A percentile compares a stretch with the other conserved stretches of the same genome.
Conservation (phyloP, 768 basidiomycete species). For the Russula sp. region DNA sequence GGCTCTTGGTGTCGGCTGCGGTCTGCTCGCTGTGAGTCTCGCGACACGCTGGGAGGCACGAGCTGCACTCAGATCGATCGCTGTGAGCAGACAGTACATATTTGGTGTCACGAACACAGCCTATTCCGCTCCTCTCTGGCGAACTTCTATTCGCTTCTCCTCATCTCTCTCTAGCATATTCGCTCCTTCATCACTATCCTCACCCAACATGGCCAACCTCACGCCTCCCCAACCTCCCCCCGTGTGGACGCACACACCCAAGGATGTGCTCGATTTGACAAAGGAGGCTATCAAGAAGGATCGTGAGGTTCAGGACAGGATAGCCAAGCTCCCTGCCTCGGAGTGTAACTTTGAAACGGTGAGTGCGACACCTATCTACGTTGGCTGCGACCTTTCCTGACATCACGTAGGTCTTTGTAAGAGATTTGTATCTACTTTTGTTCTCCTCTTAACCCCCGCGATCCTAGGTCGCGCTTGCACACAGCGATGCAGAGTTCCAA, state of each 20-base stretch:
- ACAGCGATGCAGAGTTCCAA: slow-evolving; percentile 56
- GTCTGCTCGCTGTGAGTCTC: slow-evolving; percentile 18
- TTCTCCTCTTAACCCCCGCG: slow-evolving; percentile 30
- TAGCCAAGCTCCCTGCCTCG: slow-evolving; percentile 55
- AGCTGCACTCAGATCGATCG: slow-evolving; percentile 12
- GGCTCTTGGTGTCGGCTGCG: slow-evolving; percentile 7
- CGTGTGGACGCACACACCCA: slow-evolving; percentile 61
- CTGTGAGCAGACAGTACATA: slow-evolving; percentile 12
- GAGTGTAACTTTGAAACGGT: slow-evolving; percentile 68
- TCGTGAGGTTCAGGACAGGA: slow-evolving; percentile 52
- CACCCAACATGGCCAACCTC: slow-evolving; percentile 44
- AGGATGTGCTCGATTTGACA: slow-evolving; percentile 49
- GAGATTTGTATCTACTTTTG: slow-evolving; percentile 36
- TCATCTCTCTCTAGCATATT: slow-evolving; percentile 18
- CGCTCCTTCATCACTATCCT: not conserved
- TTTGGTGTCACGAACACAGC: slow-evolving; percentile 6
- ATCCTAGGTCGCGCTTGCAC: slow-evolving; percentile 54
- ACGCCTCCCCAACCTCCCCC: slow-evolving; percentile 65
- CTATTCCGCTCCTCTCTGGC: slow-evolving; percentile 4
- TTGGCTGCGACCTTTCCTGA: slow-evolving; percentile 34
- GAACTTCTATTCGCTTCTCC: slow-evolving; percentile 11
- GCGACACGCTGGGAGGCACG: slow-evolving; percentile 19
- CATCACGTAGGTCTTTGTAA: slow-evolving; percentile 58
- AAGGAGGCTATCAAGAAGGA: slow-evolving; percentile 58
- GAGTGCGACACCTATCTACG: slow-evolving; percentile 31